Conservation (phyloP, 164 flowering plant genomes). For the Malania oleifera region DNA sequence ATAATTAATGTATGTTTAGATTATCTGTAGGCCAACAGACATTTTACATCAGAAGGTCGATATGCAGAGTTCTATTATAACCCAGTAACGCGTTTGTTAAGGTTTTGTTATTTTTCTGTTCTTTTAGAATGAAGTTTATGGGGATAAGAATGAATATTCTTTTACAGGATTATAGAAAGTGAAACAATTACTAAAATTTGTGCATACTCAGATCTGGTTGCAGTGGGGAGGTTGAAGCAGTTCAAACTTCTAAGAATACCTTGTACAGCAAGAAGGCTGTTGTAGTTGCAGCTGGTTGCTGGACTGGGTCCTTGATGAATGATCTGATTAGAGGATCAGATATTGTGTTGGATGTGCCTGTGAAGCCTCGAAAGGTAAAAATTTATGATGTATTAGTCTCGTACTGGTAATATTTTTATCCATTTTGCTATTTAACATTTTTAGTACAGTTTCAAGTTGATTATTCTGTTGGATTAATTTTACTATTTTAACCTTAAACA, state of each 20-base stretch:
- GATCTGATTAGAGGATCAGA: slow-evolving; percentile 40
- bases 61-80: slow-evolving; percentile 1
- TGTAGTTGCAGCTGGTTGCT: slow-evolving; percentile 86
- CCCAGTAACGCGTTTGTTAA: background rate
- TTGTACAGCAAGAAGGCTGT: slow-evolving; percentile 66
- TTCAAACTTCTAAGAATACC: slow-evolving; percentile 58
- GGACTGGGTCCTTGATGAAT: slow-evolving; percentile 84
- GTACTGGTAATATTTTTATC: no score
- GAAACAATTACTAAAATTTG: background rate
- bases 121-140: background rate
- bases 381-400: slow-evolving; percentile 12
- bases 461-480: no score
- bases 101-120: background rate
- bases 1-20: background rate
- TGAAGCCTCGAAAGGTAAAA: slow-evolving; percentile 87
- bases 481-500: no score
- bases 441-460: no score
- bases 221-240: slow-evolving; percentile 60
- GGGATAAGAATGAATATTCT: background rate
- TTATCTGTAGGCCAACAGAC: background rate
- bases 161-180: background rate
- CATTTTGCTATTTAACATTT: no score
- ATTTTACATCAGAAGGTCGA: background rate
- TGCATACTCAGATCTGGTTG: slow-evolving; percentile 38
- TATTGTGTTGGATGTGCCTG: slow-evolving; percentile 56